Percentiles rank a stretch among this genome's conserved stretches.
Evolutionary conservation across 2,329 filamentous ascomycete species (phyloP).

Genomic region (Cladosporium sp.): DNA sequence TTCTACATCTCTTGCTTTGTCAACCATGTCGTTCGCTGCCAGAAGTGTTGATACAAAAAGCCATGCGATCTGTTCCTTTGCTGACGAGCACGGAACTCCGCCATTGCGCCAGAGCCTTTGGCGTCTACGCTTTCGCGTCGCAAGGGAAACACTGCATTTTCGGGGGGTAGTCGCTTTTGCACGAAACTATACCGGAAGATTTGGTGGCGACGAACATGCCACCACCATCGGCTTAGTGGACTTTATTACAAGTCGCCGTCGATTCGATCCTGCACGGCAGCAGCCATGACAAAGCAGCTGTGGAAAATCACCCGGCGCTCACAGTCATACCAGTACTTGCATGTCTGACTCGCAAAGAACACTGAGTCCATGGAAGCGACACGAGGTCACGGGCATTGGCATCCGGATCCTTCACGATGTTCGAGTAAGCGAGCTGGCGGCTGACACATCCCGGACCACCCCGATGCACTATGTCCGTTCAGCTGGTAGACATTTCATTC

Average conservation of each 20-base stretch:
- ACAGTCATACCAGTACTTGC: not conserved
- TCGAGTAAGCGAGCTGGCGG: not conserved
- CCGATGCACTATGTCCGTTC: not conserved
- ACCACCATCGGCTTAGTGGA: too few species aligned
- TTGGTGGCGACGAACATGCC: too few species aligned
- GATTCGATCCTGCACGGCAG: not conserved
- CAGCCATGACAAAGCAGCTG: not conserved
- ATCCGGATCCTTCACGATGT: not conserved
- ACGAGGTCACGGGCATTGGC: not conserved
- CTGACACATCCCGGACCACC: not conserved
- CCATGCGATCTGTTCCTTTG: not conserved
- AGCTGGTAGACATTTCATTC: not conserved
- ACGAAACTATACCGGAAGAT: too few species aligned
- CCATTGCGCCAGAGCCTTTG: not conserved
- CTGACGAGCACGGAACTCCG: not conserved
- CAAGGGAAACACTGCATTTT: not conserved
- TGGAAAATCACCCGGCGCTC: not conserved
- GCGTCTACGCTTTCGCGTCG: not conserved
- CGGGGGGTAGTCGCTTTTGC: too few species aligned
- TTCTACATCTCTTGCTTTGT: not conserved
- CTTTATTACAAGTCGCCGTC: not conserved
- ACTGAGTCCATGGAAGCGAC: not conserved
- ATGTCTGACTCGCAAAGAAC: not conserved
- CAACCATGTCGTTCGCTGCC: not conserved
- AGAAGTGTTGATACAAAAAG: not conserved